phyloP scores from a whole-genome alignment of 495 filamentous ascomycete species.

The Lophiostoma macrostomum region DNA sequence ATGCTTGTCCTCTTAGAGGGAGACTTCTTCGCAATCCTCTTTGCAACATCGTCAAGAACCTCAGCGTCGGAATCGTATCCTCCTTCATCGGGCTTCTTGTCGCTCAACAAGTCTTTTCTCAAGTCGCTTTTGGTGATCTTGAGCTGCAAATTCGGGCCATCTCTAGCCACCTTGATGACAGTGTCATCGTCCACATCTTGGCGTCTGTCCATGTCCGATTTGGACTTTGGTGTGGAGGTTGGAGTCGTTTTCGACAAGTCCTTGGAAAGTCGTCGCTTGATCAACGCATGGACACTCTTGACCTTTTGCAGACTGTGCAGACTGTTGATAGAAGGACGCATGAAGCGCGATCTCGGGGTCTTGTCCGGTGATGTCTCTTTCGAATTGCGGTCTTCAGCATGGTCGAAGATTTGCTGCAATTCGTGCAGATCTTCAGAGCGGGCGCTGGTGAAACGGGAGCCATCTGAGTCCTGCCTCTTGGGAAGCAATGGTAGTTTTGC shows the following conservation, averaged over 20 bases:
- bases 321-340: conserved; percentile 10
- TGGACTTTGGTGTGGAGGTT: background rate
- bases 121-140: conserved; percentile 29
- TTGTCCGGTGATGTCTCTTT: conserved; percentile 1
- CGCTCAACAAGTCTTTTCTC: conserved; percentile 30
- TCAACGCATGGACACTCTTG: conserved; percentile 27
- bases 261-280: conserved; percentile 26
- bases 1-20: conserved; percentile 26
- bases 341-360: background rate
- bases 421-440: conserved; percentile 27
- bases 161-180: conserved; percentile 14
- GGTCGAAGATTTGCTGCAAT: conserved; percentile 31
- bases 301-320: conserved; percentile 26
- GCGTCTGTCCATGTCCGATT: background rate
- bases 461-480: background rate
- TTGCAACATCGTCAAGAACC: conserved; percentile 29
- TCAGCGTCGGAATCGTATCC: conserved; percentile 34
- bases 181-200: conserved; percentile 3
- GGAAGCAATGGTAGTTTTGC: conserved; percentile 21
- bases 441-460: conserved; percentile 28
- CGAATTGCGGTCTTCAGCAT: conserved; percentile 14
- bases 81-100: conserved; percentile 27
- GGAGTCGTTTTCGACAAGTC: conserved; percentile 8
- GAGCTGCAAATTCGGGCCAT: conserved; percentile 25
- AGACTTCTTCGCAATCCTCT: conserved; percentile 18